A percentile compares a stretch with the other conserved stretches of the same genome.
These are phyloP conservation scores for Zygosaccharomyces sapae DNA, from an alignment of 1,139 yeast species.

Conservation along the genomic window DNA sequence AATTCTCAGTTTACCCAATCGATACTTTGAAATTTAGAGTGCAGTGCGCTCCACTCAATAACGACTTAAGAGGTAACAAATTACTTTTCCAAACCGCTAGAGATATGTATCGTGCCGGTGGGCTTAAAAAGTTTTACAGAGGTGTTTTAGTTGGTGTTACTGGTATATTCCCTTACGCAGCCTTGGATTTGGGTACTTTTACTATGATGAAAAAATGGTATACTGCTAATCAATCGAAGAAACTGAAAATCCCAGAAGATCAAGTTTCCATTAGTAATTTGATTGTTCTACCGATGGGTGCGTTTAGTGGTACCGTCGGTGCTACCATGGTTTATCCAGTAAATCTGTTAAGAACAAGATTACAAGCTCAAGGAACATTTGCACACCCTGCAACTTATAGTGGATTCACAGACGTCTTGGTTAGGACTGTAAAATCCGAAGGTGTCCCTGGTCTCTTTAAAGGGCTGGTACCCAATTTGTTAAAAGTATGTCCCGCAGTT, in stretches of 20 bases:
- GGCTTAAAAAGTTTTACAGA: slow-evolving; percentile 71
- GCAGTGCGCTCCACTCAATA: slow-evolving; percentile 70
- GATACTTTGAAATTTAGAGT: slow-evolving; percentile 86
- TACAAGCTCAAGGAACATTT: slow-evolving; percentile 95
- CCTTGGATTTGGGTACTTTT: slow-evolving; percentile 90
- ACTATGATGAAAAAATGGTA: slow-evolving; percentile 78
- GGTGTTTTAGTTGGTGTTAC: slow-evolving; percentile 84
- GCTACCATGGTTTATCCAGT: slow-evolving; percentile 94
- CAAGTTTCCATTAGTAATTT: slow-evolving; percentile 75
- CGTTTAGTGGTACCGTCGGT: slow-evolving; percentile 90
- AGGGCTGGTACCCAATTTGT: slow-evolving; percentile 88
- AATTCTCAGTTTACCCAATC: slow-evolving; percentile 90
- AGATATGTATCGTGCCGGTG: slow-evolving; percentile 77
- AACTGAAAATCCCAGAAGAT: slow-evolving; percentile 48
- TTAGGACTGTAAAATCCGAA: slow-evolving; percentile 73
- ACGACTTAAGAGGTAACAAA: slow-evolving; percentile 54
- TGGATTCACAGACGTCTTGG: slow-evolving; percentile 78
- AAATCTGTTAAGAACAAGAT: slow-evolving; percentile 80
- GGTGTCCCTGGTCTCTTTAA: slow-evolving; percentile 88
- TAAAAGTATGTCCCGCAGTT: slow-evolving; percentile 96
- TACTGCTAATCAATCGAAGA: slow-evolving; percentile 57
- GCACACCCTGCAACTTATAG: slow-evolving; percentile 87
- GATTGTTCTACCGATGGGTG: slow-evolving; percentile 84
- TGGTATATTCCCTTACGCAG: slow-evolving; percentile 97
- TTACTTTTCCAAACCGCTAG: slow-evolving; percentile 64